These are phyloP conservation scores for Aspergillus cristatus DNA, from an alignment of 495 filamentous ascomycete species.

Conservation along the genomic window DNA sequence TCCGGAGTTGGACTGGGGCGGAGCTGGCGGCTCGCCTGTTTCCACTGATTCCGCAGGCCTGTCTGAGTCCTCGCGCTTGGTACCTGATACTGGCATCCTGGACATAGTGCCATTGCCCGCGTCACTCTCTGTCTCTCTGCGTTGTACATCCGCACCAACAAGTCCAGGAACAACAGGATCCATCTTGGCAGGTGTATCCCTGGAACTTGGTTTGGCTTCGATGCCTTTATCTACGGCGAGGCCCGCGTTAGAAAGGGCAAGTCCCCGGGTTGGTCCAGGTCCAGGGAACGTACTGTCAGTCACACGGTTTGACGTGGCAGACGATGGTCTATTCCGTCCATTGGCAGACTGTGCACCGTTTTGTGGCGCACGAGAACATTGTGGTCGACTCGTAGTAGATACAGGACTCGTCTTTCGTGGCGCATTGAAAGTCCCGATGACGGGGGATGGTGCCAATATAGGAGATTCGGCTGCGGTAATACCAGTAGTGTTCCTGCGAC, in stretches of 20 bases:
- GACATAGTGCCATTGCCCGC: slow-evolving; percentile 19
- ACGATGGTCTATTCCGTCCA: slow-evolving; percentile 47
- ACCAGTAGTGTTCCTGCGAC: slow-evolving; percentile 40
- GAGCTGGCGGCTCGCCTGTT: slow-evolving; percentile 10
- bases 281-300: slow-evolving; percentile 19
- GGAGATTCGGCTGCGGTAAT: slow-evolving; percentile 53
- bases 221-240: slow-evolving; percentile 22
- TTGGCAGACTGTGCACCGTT: slow-evolving; percentile 51
- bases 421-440: slow-evolving; percentile 50
- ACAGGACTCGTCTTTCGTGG: slow-evolving; percentile 39
- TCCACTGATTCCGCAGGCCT: slow-evolving; percentile 23
- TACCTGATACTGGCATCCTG: slow-evolving; percentile 20
- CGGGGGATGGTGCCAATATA: slow-evolving; percentile 61
- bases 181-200: slow-evolving; percentile 26
- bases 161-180: slow-evolving; percentile 6
- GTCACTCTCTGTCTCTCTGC: slow-evolving; percentile 16
- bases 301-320: slow-evolving; percentile 47
- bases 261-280: background rate
- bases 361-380: slow-evolving; percentile 59
- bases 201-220: slow-evolving; percentile 26
- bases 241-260: slow-evolving; percentile 2
- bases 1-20: slow-evolving; percentile 4
- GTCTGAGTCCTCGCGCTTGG: slow-evolving; percentile 27
- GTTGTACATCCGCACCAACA: slow-evolving; percentile 20
- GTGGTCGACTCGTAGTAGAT: slow-evolving; percentile 37